Evolutionary conservation across 2,329 filamentous ascomycete species (phyloP), one percentile per base, ranked within the genome.

Genomic region (Cadophora sp.): DNA sequence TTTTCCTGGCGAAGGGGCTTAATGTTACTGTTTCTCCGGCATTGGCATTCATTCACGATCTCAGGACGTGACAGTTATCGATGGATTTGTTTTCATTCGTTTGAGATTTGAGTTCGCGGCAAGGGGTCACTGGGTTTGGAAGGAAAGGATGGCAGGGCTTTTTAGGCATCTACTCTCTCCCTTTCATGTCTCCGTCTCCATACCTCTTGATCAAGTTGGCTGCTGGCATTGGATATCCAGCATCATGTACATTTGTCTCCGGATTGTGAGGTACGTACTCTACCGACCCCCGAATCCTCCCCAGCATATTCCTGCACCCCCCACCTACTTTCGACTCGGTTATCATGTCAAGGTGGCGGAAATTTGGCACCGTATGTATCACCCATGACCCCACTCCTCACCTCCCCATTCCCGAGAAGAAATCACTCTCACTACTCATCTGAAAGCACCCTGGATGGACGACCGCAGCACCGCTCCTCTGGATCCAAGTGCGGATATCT

Each of bases 371-470:
- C 66, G 72, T 73, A 67, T 66, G 72, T 68, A 73, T 68, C 16
- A 48, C 24, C 33, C 30, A 73, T 67, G 18, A 48, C 24, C 33
- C 30, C n/a, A 13, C 59, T 18, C 33, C 59, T 30, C 58, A 27
- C 41, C 33, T 39, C 58, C 62, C 27, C 11, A 30, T 27, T 41
- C 47, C 30, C 48, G 45, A 20, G n/a, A 22, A 33, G 20, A 53
- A 20, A 22, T 48, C 8, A 8, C 48, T 73, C 72, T 76, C 53
- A 75, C 74, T 74, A 76, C 74, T 76, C 65, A 76, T 66, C 41
- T 67, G 50, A 75, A 75, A 76, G 74, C 73, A 71, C 53, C 24
- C 41, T 14, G 22, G 22, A 55, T 33, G 27, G 62, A 48, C 62
- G 18, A 65, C 43, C 20, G 11, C 30, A 27, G 27, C 58, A 43